Conservation (phyloP, 73 alveolate genomes). For the Uronychia binucleata region DNA sequence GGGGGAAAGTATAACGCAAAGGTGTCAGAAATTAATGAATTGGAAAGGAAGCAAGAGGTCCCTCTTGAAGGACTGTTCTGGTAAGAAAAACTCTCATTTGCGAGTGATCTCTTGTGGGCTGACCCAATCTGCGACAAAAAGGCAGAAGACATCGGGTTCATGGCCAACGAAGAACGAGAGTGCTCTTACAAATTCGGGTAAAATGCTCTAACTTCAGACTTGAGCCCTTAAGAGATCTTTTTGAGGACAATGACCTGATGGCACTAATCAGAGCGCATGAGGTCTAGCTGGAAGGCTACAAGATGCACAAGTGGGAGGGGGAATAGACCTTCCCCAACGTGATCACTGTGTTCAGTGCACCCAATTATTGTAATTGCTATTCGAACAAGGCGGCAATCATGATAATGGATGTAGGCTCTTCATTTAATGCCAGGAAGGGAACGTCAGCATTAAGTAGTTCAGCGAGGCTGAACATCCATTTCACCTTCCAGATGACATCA, state of each 20-base stretch:
- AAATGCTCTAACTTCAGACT: background rate
- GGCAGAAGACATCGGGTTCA: constrained; percentile 13
- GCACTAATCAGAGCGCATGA: constrained; percentile 68
- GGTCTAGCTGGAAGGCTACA: constrained; percentile 57
- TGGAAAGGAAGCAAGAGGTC: constrained; percentile 55
- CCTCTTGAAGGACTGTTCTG: constrained; percentile 64
- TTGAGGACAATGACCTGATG: constrained; percentile 33
- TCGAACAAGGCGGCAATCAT: constrained; percentile 62
- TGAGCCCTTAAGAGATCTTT: constrained; percentile 27
- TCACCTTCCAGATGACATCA: constrained; percentile 54
- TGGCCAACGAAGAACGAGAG: constrained; percentile 14
- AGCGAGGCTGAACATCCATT: constrained; percentile 66
- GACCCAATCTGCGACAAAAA: constrained; percentile 57
- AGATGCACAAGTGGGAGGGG: constrained; percentile 57
- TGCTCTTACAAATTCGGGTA: constrained; percentile 44
- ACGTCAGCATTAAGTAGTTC: constrained; percentile 76
- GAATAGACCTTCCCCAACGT: constrained; percentile 51
- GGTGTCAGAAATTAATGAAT: constrained; percentile 7
- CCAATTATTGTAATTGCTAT: constrained; percentile 62
- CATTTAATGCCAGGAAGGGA: constrained; percentile 63
- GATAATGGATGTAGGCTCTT: constrained; percentile 8
- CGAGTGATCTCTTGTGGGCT: constrained; percentile 70
- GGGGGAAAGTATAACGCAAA: background rate
- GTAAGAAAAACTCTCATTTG: constrained; percentile 1
- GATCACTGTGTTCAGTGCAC: constrained; percentile 61